phyloP scores from a whole-genome alignment of 2,329 filamentous ascomycete species.

The Colletotrichum cuscutae region DNA sequence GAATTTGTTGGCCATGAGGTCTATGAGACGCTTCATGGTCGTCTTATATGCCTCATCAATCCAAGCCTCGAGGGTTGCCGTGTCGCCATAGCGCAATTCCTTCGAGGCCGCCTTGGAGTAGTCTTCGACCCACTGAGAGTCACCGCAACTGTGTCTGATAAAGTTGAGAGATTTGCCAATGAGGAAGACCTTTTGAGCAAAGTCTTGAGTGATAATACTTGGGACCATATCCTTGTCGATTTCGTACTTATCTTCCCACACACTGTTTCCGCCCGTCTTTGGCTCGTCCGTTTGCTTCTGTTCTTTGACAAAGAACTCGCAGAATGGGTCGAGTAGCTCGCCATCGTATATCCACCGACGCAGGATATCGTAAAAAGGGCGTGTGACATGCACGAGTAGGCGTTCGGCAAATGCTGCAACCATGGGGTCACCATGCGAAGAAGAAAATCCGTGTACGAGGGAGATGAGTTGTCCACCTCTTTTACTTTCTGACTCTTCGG shows the following conservation, averaged over 20 bases:
- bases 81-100: constrained; percentile 92
- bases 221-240: constrained; percentile 88
- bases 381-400: constrained; percentile 85
- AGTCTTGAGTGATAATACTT: constrained; percentile 91
- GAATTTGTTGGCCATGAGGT: constrained; percentile 95
- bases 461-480: constrained; percentile 94
- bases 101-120: constrained; percentile 95
- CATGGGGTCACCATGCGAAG: constrained; percentile 94
- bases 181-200: constrained; percentile 95
- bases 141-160: constrained; percentile 93
- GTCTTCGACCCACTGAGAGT: constrained; percentile 93
- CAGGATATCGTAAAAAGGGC: constrained; percentile 96
- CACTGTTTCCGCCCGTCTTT: constrained; percentile 70
- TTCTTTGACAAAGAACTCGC: constrained; percentile 94
- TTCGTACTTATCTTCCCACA: constrained; percentile 98
- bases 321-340: constrained; percentile 94
- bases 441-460: constrained; percentile 91
- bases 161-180: constrained; percentile 99
- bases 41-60: constrained; percentile 98
- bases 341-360: constrained; percentile 98
- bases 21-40: constrained; percentile 93
- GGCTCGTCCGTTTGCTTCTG: constrained; percentile 67
- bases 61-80: constrained; percentile 87
- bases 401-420: constrained; percentile 94
- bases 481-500: constrained; percentile 85